Evolutionary conservation across 768 basidiomycete species (phyloP), one percentile per base, ranked within the genome.

Genomic region (Leccinum truebloodii): DNA sequence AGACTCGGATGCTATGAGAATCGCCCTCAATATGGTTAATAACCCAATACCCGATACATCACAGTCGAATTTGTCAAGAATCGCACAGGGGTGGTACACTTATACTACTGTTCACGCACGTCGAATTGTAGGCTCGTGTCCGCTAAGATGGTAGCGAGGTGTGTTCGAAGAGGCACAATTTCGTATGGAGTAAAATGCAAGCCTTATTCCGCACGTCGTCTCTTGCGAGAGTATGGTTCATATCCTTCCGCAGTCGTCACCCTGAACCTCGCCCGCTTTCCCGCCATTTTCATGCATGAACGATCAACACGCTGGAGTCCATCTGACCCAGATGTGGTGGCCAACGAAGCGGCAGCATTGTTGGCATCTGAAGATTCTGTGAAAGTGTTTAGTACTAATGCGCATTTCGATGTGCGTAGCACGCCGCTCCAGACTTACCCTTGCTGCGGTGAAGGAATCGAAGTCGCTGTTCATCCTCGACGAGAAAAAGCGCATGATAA

Each of bases 171-270:
- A 32, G 30, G 30, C 30, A 10, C 30, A 32, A 32, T 32, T 3
- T 32, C 30, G 30, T 32, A 3, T 32, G 2, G 30, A 32, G 30
- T 32, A 32, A 32, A 10, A 32, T 32, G 30, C 30, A 32, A 32
- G 30, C 10, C 30, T 30, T 32, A 32, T 32, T 32, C 30, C 30
- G 2, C 28, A 8, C 53, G 41, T 10, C 10, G 48, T 22, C 41
- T 63, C 61, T 48, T 54, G 2, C 20, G 34, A 37, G 30, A 6
- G 6, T 3, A 39, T 20, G 7, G 16, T 28, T 5, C 46, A 22
- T 52, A 65, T 0, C 16, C 18, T 32, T 59, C 60, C 3, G 37
- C 46, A 22, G 56, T 63, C 1, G 30, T 59, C 16, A 63, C 28
- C 32, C 37, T 57, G 44, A 58, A 66, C 48, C 22, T 59, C 2